These are phyloP conservation scores for Ilyonectria destructans DNA, from an alignment of 2,329 filamentous ascomycete species.

Conservation along the genomic window DNA sequence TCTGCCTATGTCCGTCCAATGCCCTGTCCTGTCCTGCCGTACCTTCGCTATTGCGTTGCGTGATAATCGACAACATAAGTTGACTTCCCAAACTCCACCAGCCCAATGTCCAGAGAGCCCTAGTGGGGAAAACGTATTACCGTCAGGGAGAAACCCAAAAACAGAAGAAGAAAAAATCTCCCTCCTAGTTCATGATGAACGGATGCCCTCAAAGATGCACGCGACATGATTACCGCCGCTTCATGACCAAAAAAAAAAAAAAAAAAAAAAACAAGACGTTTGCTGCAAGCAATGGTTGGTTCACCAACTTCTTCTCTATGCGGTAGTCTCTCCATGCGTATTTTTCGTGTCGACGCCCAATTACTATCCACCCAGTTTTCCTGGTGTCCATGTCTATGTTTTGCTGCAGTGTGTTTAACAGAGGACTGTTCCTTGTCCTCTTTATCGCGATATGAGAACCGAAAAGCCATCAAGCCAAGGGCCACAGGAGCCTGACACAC, in stretches of 20 bases:
- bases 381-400: constrained; percentile 24
- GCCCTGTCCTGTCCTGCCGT: not conserved
- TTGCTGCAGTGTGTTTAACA: constrained; percentile 33
- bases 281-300: constrained; percentile 17
- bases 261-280: constrained; percentile 23
- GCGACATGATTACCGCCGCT: constrained; percentile 25
- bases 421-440: constrained; percentile 20
- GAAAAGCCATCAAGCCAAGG: constrained; percentile 90
- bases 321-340: constrained; percentile 7
- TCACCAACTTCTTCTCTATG: not conserved
- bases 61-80: constrained; percentile 31
- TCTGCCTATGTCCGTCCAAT: constrained; percentile 8
- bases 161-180: not conserved
- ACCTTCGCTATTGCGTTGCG: constrained; percentile 16
- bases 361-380: constrained; percentile 34
- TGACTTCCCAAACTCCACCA: constrained; percentile 41
- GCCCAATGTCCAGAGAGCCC: constrained; percentile 24
- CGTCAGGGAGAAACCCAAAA: constrained; percentile 6
- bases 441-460: constrained; percentile 73
- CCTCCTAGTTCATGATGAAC: constrained; percentile 13
- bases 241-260: constrained; percentile 34
- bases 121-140: constrained; percentile 14
- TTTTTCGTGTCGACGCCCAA: constrained; percentile 28
- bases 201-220: constrained; percentile 30
- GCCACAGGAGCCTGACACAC: constrained; percentile 86